Base-by-base conservation (phyloP, 73 alveolate genomes). In the Uronychia setigera region DNA sequence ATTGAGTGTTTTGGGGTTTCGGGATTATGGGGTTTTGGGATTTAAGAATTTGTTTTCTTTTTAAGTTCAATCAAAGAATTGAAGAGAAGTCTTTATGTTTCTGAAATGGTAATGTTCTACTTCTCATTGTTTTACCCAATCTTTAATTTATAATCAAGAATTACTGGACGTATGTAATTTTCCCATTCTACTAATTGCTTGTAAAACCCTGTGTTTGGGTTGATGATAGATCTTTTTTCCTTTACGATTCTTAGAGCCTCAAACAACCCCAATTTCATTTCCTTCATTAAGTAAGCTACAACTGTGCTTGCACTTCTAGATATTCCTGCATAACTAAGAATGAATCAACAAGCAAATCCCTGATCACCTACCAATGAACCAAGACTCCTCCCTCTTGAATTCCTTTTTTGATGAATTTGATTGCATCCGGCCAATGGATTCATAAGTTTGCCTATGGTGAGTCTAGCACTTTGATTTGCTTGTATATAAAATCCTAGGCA, bases 281-380 rank as follows among this genome's bases (percentile, higher is more conserved):
- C 78, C 78, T 60, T 32, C 94, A 94, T 89, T 25, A 94, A 75
- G 84, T 92, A 94, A 83, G 97, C 96, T 58, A 80, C 33, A n/a
- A 88, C 92, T 35, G 89, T 83, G 27, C 93, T 88, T 0, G 94
- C 91, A 35, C 94, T 80, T 76, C 98, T 33, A 0, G 96, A 88
- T 11, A 92, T 87, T 28, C 98, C 98, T 31, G 97, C 97, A 58
- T 46, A 87, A 76, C 98, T 46, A 11, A 11, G 19, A 11, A 19
- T 46, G 19, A 46, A 5, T 19, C n/a, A 46, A 46, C n/a, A 19
- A 19, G n/a, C n/a, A n/a, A n/a, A n/a, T n/a, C n/a, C n/a, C n/a
- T n/a, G n/a, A n/a, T n/a, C n/a, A 5, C 67, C 19, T 19, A 46
- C 67, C 67, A 46, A 19, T 46, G 67, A 5, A 46, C 67, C 67